phyloP scores from a whole-genome alignment of 2,329 filamentous ascomycete species.

The Fusarium dlaminii region DNA sequence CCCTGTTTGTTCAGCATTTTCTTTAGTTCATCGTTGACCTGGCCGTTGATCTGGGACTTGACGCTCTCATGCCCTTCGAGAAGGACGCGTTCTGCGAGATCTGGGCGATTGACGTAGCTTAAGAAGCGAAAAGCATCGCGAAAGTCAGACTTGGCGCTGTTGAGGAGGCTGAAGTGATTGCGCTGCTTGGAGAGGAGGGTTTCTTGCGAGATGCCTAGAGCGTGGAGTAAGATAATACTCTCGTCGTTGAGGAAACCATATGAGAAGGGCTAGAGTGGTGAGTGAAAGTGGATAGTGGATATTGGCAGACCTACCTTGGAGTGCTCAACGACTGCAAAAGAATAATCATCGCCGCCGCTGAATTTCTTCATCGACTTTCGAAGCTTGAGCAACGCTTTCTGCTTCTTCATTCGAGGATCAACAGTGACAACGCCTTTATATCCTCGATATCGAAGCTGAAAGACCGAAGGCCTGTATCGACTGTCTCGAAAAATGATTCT shows the following conservation, averaged over 20 bases:
- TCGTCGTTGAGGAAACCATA: background rate
- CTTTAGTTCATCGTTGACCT: background rate
- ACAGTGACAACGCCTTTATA: background rate
- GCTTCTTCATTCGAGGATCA: background rate
- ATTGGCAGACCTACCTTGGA: background rate
- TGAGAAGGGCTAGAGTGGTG: background rate
- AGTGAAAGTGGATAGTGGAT: too few species aligned
- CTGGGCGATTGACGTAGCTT: background rate
- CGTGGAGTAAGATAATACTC: background rate
- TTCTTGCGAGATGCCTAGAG: background rate
- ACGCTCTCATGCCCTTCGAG: background rate
- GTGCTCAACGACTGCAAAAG: background rate
- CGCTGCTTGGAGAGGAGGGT: background rate
- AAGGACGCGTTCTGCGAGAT: background rate
- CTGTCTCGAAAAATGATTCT: background rate
- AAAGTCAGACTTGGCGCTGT: background rate
- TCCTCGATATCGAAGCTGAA: background rate
- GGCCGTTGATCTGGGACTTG: background rate
- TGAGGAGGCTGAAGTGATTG: background rate
- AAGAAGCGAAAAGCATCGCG: background rate
- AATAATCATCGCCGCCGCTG: background rate
- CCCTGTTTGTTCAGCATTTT: background rate
- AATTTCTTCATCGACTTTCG: slow-evolving; percentile 17
- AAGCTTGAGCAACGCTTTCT: background rate
- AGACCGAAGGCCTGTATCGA: background rate